Conservation (phyloP, 2,329 filamentous ascomycete genomes). For the Diaporthe sp. region DNA sequence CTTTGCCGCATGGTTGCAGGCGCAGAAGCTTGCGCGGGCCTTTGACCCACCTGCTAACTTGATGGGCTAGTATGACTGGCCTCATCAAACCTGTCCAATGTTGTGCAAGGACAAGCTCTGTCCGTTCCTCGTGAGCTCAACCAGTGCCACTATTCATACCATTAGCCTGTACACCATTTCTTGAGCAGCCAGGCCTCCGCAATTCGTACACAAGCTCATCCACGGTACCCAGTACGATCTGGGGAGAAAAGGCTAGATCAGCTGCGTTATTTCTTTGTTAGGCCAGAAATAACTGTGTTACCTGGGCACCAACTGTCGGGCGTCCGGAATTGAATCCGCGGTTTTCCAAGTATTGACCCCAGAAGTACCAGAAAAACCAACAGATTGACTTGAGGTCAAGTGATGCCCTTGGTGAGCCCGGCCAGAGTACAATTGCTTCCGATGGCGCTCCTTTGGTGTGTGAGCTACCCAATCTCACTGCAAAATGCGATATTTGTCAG, state of each 20-base stretch:
- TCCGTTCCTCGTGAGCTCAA: neutral
- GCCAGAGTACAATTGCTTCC: neutral
- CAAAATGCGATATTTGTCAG: neutral
- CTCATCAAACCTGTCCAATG: neutral
- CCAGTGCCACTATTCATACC: too few relatives aligned
- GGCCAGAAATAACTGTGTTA: neutral
- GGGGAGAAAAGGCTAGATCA: neutral
- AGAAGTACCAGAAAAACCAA: neutral
- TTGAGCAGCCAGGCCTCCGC: neutral
- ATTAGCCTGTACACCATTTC: neutral
- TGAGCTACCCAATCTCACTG: neutral
- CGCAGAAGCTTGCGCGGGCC: neutral
- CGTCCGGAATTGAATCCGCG: too few relatives aligned
- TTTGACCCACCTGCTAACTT: neutral
- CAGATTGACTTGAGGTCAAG: neutral
- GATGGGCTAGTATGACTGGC: neutral
- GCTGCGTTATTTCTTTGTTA: too few relatives aligned
- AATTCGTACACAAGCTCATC: neutral
- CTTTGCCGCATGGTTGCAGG: neutral
- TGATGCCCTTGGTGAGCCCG: neutral
- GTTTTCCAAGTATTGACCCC: neutral
- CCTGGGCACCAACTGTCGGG: too few relatives aligned
- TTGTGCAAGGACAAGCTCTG: neutral
- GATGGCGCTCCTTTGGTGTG: too few relatives aligned
- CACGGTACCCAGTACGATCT: fast-evolving